Conservation (phyloP, 306 rosid genomes). For the Boehmeria nivea region DNA sequence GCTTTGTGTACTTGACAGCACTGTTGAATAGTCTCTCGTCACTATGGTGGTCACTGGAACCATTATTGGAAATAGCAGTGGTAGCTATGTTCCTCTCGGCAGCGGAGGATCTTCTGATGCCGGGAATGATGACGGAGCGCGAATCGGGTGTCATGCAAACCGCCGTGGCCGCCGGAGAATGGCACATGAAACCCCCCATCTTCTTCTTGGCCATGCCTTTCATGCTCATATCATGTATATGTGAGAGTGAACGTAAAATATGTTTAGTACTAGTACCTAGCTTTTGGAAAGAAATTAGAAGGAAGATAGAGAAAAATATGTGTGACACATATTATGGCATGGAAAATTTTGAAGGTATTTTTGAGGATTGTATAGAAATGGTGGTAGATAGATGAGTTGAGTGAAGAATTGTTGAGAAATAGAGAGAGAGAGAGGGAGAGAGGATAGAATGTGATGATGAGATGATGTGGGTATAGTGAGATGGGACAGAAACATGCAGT, state of each 20-base stretch:
- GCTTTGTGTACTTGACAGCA: conserved; percentile 54
- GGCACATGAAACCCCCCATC: conserved; percentile 75
- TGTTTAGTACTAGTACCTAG: too few relatives aligned
- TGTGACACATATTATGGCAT: neutral
- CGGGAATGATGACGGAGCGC: conserved; percentile 46
- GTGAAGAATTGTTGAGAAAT: neutral
- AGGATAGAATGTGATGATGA: conserved; percentile 16
- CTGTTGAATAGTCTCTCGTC: conserved; percentile 29
- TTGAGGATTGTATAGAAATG: neutral
- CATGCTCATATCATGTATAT: conserved; percentile 22
- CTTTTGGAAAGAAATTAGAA: neutral
- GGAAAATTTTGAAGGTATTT: too few relatives aligned
- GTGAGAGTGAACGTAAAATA: too few relatives aligned
- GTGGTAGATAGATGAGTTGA: neutral
- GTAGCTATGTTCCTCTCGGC: neutral
- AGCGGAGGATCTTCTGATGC: conserved; percentile 10
- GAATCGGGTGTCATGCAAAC: conserved; percentile 58
- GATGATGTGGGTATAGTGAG: conserved; percentile 11
- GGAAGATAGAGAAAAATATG: neutral
- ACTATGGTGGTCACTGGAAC: neutral
- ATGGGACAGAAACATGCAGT: conserved; percentile 31
- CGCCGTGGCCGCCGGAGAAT: conserved; percentile 58
- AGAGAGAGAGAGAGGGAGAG: neutral
- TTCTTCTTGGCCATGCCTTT: conserved; percentile 18
- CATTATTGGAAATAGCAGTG: too few relatives aligned